Conservation (phyloP, 306 rosid species). For the Prinsepia uniflora region DNA sequence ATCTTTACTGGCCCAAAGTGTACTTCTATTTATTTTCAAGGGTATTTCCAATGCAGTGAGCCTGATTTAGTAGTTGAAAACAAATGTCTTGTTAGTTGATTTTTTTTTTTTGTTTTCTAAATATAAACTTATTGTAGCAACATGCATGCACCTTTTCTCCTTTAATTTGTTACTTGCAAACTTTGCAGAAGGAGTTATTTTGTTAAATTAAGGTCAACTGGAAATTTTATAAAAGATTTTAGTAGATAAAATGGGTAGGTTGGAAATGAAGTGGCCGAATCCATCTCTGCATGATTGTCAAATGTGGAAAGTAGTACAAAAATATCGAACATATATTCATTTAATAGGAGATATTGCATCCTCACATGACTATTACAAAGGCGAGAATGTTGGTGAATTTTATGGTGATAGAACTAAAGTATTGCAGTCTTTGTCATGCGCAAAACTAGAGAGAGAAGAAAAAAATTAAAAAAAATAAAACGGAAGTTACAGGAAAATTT, state of each 20-base stretch:
- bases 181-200: not conserved
- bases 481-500: not conserved
- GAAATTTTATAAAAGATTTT: not conserved
- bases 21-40: not conserved
- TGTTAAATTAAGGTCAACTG: not conserved
- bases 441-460: not conserved
- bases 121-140: not conserved
- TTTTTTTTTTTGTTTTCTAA: not conserved
- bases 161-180: not conserved
- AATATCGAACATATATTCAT: not conserved
- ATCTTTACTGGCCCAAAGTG: not conserved
- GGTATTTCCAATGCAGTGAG: constrained; percentile 4
- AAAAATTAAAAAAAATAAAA: too few relatives aligned
- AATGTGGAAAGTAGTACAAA: not conserved
- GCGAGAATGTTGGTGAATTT: not conserved
- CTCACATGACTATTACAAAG: not conserved
- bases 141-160: not conserved
- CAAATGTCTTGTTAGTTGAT: not conserved
- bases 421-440: not conserved
- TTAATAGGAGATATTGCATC: not conserved
- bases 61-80: constrained; percentile 5
- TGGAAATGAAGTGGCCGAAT: not conserved
- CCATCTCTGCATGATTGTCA: not conserved
- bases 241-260: not conserved
- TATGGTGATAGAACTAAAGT: not conserved